Evolutionary conservation across 805 yeast species (phyloP).

Genomic region (Starmerella etchellsii): DNA sequence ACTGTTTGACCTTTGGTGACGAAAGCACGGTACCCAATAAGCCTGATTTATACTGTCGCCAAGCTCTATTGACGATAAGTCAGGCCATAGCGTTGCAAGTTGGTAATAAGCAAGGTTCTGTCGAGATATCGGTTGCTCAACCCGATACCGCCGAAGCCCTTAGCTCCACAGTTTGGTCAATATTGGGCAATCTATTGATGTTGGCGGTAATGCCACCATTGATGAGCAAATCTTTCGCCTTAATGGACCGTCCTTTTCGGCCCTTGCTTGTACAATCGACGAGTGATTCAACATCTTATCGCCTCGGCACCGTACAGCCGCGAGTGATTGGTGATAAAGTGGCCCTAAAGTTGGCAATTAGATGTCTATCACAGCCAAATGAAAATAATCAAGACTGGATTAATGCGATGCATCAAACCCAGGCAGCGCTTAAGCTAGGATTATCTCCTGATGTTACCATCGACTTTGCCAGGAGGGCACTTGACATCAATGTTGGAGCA

Average conservation of each 20-base stretch:
- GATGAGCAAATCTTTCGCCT: background rate
- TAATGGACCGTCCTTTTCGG: background rate
- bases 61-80: constrained; percentile 12
- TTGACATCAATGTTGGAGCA: background rate
- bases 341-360: constrained; percentile 5
- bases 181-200: constrained; percentile 9
- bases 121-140: background rate
- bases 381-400: constrained; percentile 11
- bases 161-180: background rate
- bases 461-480: constrained; percentile 1
- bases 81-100: constrained; percentile 36
- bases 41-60: constrained; percentile 11
- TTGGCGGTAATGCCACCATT: constrained; percentile 8
- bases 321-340: background rate
- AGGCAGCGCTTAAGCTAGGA: constrained; percentile 6
- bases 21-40: constrained; percentile 5
- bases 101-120: constrained; percentile 44
- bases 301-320: background rate
- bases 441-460: background rate
- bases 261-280: background rate
- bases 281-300: background rate
- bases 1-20: constrained; percentile 39
- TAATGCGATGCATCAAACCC: background rate
- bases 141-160: constrained; percentile 2
- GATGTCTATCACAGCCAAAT: constrained; percentile 4